Percentiles rank a stretch among this genome's conserved stretches.
phyloP scores from a whole-genome alignment of 176 grass and related monocot species.

The Cenchrus fungigraminus region DNA sequence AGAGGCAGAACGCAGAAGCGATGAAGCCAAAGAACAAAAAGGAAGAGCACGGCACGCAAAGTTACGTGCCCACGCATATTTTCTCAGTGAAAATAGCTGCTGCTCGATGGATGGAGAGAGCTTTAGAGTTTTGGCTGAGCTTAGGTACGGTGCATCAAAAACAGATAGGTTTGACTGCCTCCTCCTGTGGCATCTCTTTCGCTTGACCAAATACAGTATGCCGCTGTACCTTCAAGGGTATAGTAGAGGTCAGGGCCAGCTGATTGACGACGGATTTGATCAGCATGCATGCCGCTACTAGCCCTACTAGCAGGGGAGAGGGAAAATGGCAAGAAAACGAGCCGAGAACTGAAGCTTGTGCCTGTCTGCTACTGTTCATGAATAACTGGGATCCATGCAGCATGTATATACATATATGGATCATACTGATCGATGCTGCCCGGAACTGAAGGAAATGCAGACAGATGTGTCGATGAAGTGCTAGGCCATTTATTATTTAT shows the following conservation, averaged over 20 bases:
- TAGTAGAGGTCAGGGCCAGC: no score
- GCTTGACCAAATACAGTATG: slow-evolving; percentile 30
- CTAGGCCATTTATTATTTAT: not conserved
- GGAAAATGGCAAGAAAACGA: slow-evolving; percentile 24
- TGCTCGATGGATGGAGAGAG: not conserved
- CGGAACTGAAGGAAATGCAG: slow-evolving; percentile 27
- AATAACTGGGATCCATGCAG: not conserved
- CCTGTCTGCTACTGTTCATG: not conserved
- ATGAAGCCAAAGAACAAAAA: slow-evolving; percentile 32
- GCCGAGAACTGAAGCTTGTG: not conserved
- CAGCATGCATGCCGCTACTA: not conserved
- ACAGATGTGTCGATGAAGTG: slow-evolving; percentile 21
- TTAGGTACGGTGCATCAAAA: slow-evolving; percentile 20
- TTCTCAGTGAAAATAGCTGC: slow-evolving; percentile 34
- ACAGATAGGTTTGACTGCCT: slow-evolving; percentile 42
- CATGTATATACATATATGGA: not conserved
- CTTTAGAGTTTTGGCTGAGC: slow-evolving; percentile 40
- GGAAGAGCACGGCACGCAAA: slow-evolving; percentile 31
- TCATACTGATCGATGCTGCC: not conserved
- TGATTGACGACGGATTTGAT: not conserved
- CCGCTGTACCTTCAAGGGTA: slow-evolving; percentile 1
- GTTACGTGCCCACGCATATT: slow-evolving; percentile 36
- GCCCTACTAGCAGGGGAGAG: not conserved
- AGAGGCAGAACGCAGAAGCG: slow-evolving; percentile 19
- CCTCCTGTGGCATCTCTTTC: slow-evolving; percentile 10